A percentile compares a stretch with the other conserved stretches of the same genome.
These are phyloP conservation scores for Quercus rubra DNA, from an alignment of 306 rosid species.

Conservation along the genomic window DNA sequence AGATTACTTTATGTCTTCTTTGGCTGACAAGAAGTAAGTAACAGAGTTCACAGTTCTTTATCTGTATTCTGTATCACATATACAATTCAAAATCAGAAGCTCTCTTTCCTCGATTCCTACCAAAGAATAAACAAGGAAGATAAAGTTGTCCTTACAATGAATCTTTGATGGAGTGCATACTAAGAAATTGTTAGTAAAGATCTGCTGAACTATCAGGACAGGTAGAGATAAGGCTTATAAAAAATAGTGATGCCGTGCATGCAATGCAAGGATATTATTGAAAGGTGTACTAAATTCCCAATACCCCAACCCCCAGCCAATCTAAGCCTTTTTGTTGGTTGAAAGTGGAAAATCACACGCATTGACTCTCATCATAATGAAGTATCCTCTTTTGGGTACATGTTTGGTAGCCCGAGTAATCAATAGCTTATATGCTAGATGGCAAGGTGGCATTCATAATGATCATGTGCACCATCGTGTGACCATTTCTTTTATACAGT, in stretches of 20 bases:
- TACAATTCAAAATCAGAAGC: not conserved
- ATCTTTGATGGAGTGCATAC: constrained; percentile 45
- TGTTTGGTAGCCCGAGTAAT: constrained; percentile 13
- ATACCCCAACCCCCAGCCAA: not conserved
- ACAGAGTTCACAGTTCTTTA: constrained; percentile 14
- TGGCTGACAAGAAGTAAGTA: constrained; percentile 17
- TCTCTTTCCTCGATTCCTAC: constrained; percentile 14
- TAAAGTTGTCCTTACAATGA: constrained; percentile 13
- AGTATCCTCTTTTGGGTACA: constrained; percentile 16
- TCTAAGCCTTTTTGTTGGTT: constrained; percentile 23
- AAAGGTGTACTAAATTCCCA: not conserved
- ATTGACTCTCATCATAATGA: constrained; percentile 14
- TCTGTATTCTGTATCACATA: not conserved
- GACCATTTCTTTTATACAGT: not conserved
- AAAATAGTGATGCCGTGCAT: constrained; percentile 1
- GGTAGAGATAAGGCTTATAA: not conserved
- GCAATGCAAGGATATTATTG: not conserved
- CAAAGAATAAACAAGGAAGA: not conserved
- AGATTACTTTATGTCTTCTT: constrained; percentile 22
- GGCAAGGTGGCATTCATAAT: constrained; percentile 9
- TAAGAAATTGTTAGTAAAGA: constrained; percentile 34
- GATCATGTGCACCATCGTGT: constrained; percentile 16
- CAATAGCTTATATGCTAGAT: constrained; percentile 10
- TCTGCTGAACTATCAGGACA: not conserved
- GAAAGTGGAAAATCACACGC: constrained; percentile 35